Conservation (phyloP, 129 eudicot genomes). For the sunflower (Helianthus annuus) region HanXRQr2.0-SUNRISE NC_035446.2:59992059-59992558, state of each 20-base stretch:
- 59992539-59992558: conserved; percentile 96
- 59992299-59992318: conserved; percentile 8
- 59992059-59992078: conserved; percentile 81
- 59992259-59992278: neutral
- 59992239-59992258: too few relatives aligned
- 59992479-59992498: conserved; percentile 24
- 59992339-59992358: conserved; percentile 97
- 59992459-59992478: neutral
- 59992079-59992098: conserved; percentile 68
- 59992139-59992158: conserved; percentile 91
- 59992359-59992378: conserved; percentile 94
- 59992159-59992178: conserved; percentile 3
- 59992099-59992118: conserved; percentile 93
- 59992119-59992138: conserved; percentile 82
- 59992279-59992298: neutral
- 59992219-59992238: too few relatives aligned
- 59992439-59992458: conserved; percentile 12
- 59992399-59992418: conserved; percentile 99
- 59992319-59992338: conserved; percentile 17
- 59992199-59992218: too few relatives aligned
- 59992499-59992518: conserved; percentile 85
- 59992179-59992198: neutral
- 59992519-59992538: conserved; percentile 98
- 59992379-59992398: conserved; percentile 97
- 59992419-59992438: conserved; percentile 95